phyloP scores from a whole-genome alignment of 495 filamentous ascomycete genomes.

The Neurospora discreta region DNA sequence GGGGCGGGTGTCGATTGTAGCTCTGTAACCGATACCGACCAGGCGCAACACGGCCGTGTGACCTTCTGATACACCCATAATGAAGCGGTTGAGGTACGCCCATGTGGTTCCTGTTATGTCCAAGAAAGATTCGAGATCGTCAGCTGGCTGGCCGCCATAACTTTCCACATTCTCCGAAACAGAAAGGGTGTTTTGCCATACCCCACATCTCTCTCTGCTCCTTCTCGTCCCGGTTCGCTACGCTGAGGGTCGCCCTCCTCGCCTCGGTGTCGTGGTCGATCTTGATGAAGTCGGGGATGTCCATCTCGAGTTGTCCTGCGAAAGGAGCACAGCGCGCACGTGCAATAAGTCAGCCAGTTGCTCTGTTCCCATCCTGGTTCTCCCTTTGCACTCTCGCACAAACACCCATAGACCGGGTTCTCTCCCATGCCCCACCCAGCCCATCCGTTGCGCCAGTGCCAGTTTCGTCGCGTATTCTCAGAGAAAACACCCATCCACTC shows the following conservation, averaged over 20 bases:
- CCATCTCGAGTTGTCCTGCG: conserved; percentile 57
- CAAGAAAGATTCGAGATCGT: background rate
- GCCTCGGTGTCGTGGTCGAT: conserved; percentile 51
- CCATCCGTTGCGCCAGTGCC: background rate
- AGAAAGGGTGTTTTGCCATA: conserved; percentile 32
- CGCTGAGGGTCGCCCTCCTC: conserved; percentile 51
- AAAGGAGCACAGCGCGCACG: background rate
- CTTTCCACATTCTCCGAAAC: background rate
- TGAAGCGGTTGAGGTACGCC: conserved; percentile 77
- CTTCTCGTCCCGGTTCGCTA: conserved; percentile 50
- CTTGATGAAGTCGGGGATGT: conserved; percentile 59
- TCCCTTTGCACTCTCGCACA: background rate
- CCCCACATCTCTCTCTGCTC: conserved; percentile 97
- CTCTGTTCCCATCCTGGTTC: background rate
- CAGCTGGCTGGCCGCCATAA: background rate
- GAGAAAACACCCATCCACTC: no score
- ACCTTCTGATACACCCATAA: conserved; percentile 89
- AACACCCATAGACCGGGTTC: background rate
- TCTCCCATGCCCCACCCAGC: background rate
- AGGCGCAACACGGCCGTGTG: conserved; percentile 86
- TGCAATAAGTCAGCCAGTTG: background rate
- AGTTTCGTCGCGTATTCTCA: background rate
- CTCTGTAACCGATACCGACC: conserved; percentile 94
- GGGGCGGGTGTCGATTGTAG: conserved; percentile 73
- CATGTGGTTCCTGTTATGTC: conserved; percentile 65